phyloP scores from a whole-genome alignment of 1,284 basidiomycete genomes.

The Naganishia albida region DNA sequence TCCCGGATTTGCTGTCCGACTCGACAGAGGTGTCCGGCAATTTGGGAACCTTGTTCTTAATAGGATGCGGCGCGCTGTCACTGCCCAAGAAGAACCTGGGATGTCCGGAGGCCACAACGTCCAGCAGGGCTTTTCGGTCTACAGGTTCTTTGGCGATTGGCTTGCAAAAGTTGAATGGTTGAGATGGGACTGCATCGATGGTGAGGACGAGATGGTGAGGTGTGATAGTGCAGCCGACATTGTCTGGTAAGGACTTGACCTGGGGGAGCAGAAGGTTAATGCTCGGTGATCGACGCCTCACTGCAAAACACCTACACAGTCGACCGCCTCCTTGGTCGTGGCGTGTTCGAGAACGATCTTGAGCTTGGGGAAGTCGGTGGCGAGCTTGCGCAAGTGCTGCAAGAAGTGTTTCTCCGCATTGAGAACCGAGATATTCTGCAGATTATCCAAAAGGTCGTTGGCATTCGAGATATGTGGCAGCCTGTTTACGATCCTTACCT shows the following conservation, averaged over 20 bases:
- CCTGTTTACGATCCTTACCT: slow-evolving; percentile 58
- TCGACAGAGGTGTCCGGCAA: slow-evolving; percentile 34
- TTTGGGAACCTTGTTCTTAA: slow-evolving; percentile 70
- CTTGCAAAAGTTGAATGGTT: slow-evolving; percentile 96
- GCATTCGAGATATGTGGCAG: not conserved
- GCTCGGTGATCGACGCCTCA: not conserved
- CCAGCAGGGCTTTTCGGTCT: slow-evolving; percentile 80
- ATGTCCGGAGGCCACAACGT: slow-evolving; percentile 81
- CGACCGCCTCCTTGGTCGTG: slow-evolving; percentile 94
- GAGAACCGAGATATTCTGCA: slow-evolving; percentile 83
- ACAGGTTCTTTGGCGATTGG: slow-evolving; percentile 96
- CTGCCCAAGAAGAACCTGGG: slow-evolving; percentile 97
- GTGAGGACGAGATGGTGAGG: slow-evolving; percentile 93
- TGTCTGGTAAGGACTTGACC: slow-evolving; percentile 76
- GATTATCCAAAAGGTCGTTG: not conserved
- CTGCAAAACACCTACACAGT: slow-evolving; percentile 59
- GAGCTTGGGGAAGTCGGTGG: slow-evolving; percentile 82
- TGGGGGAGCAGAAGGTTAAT: slow-evolving; percentile 14
- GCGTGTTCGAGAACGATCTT: slow-evolving; percentile 98
- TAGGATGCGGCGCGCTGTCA: slow-evolving; percentile 92
- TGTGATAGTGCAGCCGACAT: slow-evolving; percentile 96
- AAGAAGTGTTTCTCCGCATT: slow-evolving; percentile 93
- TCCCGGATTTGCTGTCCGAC: slow-evolving; percentile 22
- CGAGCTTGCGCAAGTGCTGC: slow-evolving; percentile 80
- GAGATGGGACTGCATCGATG: slow-evolving; percentile 96